Base-by-base conservation (phyloP, 768 basidiomycete genomes). In the Podaxis sp. region DNA sequence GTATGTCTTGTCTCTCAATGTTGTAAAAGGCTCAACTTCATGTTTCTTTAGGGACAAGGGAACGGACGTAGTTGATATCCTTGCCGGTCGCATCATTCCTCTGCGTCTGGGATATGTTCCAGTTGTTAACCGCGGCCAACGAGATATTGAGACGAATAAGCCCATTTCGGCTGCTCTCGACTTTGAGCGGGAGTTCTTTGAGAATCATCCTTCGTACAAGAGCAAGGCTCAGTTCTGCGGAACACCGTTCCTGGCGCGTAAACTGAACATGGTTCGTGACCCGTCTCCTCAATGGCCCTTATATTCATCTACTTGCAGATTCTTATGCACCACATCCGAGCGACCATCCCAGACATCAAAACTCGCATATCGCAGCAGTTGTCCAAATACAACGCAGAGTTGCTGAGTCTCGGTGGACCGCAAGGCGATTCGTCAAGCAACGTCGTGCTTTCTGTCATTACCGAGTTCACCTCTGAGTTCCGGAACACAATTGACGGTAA, bases 271-370 rank as follows among this genome's bases (percentile, higher is more conserved):
- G 83, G 94, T 93, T 62, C 50, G 85, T 76, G 21, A 10, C 32
- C 54, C 28, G 21, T 42, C 59, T 37, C 52, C 36, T 42, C 62
- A 57, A 14, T 65, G 38, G 10, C 5, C 16, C 38, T 37, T 32
- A 59, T 27, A 52, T 37, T 25, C 14, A 23, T 21, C 50, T 27
- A 21, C 52, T 6, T 48, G 16, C 61, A 96, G 95, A 96, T 99
- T 70, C 87, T 99, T 56, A 98, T 98, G 95, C 94, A 97, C 75
- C 97, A 99, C 75, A 98, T 99, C 72, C 91, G 93, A 59, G 86
- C 92, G 56, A 97, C 94, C 21, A 83, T 99, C n/a, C 97, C 97
- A 35, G 97, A 99, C 71, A 98, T 98, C 82, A 99, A 99, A 78
- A 84, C 87, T 14, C 88, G 95, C 67, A 98, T 99, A 71, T 82